Conservation (phyloP, 345 rosid species). For the Garcia nutans region DNA sequence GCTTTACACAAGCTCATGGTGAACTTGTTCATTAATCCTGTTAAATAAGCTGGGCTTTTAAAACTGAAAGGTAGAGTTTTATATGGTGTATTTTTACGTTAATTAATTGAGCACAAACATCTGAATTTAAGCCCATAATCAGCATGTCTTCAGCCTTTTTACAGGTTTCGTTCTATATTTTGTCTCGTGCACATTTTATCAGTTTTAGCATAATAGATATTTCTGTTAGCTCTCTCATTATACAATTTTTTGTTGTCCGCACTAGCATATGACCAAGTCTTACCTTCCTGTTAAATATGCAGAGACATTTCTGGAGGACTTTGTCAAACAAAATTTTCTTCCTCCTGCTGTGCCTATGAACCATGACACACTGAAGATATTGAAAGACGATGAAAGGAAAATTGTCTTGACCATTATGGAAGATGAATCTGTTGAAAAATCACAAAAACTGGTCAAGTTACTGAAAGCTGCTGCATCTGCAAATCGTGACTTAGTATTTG, state of each 20-base stretch:
- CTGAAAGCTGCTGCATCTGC: slow-evolving; percentile 93
- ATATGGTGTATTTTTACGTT: background rate
- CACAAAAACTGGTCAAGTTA: slow-evolving; percentile 54
- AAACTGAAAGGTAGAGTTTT: background rate
- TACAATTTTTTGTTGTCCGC: background rate
- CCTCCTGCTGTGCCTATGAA: slow-evolving; percentile 77
- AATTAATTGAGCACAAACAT: slow-evolving; percentile 2
- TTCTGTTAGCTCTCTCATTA: background rate
- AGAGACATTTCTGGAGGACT: slow-evolving; percentile 76
- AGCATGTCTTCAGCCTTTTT: no score
- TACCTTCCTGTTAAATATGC: slow-evolving; percentile 31
- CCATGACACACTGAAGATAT: slow-evolving; percentile 62
- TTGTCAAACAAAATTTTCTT: slow-evolving; percentile 75
- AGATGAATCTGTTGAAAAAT: slow-evolving; percentile 67
- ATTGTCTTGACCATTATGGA: slow-evolving; percentile 68
- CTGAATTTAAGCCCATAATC: background rate
- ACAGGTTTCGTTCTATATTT: background rate
- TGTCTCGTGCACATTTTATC: background rate
- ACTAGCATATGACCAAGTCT: slow-evolving; percentile 3
- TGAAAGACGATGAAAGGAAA: slow-evolving; percentile 87
- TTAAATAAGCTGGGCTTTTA: background rate
- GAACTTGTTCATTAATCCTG: background rate
- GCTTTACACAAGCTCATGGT: background rate
- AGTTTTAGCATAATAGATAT: background rate
- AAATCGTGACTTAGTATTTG: slow-evolving; percentile 84